Evolutionary conservation across 1,284 basidiomycete genomes (phyloP).

Genomic region (Athelia psychrophila): DNA sequence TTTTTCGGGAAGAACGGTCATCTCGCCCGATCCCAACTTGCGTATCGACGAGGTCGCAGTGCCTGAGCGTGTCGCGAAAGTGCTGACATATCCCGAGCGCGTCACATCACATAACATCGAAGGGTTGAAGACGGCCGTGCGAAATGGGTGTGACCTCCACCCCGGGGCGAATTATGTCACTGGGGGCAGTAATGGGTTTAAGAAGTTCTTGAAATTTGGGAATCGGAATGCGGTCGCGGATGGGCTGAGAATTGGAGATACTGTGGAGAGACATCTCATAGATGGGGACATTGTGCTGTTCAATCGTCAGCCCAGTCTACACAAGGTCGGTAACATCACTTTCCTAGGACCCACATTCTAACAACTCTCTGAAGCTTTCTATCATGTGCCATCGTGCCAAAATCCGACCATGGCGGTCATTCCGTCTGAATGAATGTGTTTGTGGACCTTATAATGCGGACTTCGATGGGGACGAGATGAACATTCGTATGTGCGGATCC

Average conservation of each 20-base stretch:
- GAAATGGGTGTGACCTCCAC: slow-evolving; percentile 90
- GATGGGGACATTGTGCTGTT: slow-evolving; percentile 98
- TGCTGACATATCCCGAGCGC: slow-evolving; percentile 95
- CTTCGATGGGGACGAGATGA: slow-evolving; percentile 99
- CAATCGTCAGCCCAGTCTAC: slow-evolving; percentile 98
- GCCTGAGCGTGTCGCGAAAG: slow-evolving; percentile 93
- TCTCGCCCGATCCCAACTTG: slow-evolving; percentile 97
- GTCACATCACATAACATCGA: slow-evolving; percentile 94
- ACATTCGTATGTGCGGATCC: slow-evolving; percentile 70
- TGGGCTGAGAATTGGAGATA: slow-evolving; percentile 78
- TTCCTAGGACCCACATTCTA: background rate
- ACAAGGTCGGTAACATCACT: slow-evolving; percentile 60
- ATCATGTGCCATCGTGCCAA: slow-evolving; percentile 99
- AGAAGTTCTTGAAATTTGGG: slow-evolving; percentile 86
- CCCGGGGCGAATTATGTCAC: slow-evolving; percentile 97
- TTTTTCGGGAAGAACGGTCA: slow-evolving; percentile 98
- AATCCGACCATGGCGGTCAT: slow-evolving; percentile 96
- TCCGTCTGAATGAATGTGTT: slow-evolving; percentile 98
- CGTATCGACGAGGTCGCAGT: slow-evolving; percentile 98
- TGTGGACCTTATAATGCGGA: slow-evolving; percentile 99
- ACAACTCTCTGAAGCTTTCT: slow-evolving; percentile 66
- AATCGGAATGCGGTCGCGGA: slow-evolving; percentile 77
- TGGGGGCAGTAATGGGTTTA: slow-evolving; percentile 72
- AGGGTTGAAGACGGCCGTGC: slow-evolving; percentile 71
- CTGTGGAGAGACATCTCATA: slow-evolving; percentile 91